phyloP scores from a whole-genome alignment of 345 rosid genomes.

The Gossypium raimondii region DNA sequence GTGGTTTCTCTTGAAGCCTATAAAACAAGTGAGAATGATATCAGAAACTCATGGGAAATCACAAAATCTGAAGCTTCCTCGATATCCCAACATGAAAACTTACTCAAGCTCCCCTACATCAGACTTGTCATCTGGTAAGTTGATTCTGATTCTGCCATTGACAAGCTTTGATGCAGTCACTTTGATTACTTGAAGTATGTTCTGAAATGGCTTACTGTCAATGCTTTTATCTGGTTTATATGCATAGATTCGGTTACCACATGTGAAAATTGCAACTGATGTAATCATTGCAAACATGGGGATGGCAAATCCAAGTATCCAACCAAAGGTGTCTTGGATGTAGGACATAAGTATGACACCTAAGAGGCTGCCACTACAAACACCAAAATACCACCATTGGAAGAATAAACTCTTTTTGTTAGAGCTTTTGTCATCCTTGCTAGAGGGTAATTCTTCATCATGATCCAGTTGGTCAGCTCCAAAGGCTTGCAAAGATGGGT shows the following conservation, averaged over 20 bases:
- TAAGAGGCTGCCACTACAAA: constrained; percentile 77
- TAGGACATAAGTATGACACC: constrained; percentile 85
- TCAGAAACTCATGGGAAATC: constrained; percentile 5
- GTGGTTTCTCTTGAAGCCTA: constrained; percentile 82
- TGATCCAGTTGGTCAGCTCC: constrained; percentile 72
- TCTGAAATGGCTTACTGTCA: constrained; percentile 22
- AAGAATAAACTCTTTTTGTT: constrained; percentile 57
- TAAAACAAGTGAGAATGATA: constrained; percentile 8
- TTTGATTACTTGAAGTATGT: constrained; percentile 35
- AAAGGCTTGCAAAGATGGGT: constrained; percentile 89
- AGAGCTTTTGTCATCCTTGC: constrained; percentile 36
- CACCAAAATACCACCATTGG: constrained; percentile 94
- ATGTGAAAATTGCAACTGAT: constrained; percentile 46
- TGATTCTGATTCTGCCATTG: constrained; percentile 36
- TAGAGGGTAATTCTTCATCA: constrained; percentile 45
- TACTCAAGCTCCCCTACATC: constrained; percentile 69
- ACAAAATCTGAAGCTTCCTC: not conserved
- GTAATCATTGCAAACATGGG: constrained; percentile 68
- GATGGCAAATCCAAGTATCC: constrained; percentile 87
- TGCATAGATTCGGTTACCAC: constrained; percentile 53
- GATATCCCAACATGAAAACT: constrained; percentile 26
- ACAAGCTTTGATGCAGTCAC: constrained; percentile 25
- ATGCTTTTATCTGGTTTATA: constrained; percentile 28
- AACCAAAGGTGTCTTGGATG: constrained; percentile 83
- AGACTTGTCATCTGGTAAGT: constrained; percentile 33